Evolutionary conservation across 2,329 filamentous ascomycete species (phyloP), one percentile per base, ranked within the genome.

Genomic region (Tolypocladium ophioglossoides): DNA sequence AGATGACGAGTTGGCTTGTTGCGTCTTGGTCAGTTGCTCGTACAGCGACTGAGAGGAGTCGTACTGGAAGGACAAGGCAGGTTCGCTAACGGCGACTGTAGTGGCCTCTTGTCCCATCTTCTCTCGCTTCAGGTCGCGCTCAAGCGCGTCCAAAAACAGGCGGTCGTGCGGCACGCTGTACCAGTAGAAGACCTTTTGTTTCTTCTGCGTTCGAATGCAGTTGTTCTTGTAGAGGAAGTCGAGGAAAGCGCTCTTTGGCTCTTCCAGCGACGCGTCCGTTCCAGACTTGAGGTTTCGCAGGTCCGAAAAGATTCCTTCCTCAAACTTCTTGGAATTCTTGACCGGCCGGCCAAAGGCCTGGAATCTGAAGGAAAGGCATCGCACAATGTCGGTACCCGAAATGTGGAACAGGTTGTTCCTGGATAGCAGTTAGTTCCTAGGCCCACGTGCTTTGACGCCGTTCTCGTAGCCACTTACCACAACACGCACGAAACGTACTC

Each of bases 191-290:
- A 99, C 94, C 79, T 99, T 99, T 70, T 99, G 94, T 81, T 99
- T 99, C 84, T 99, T 99, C 74, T 99, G 94, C 39, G 94, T 99
- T 63, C 94, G 86, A 64, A 99, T 99, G 80, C 94, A 99, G 78
- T 99, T 99, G 82, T 99, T 99, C 82, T 99, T 99, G 84, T 99
- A 99, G 47, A 99, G 80, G 71, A 97, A 99, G 73, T 99, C 94
- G 58, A 99, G 82, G 75, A 99, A 99, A 2, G 89, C 86, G 74
- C 92, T 97, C 80, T 99, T 99, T 54, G 94, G 94, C 77, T 99
- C 94, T 74, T 99, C 94, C 57, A 99, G 84, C 44, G 94, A 96
- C 50, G 94, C 94, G 77, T 99, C 94, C 64, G 92, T 97, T 61
- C 94, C 94, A 27, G 94, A 95, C 76, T 99, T 99, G 63, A 99